Base-by-base conservation (phyloP, 2,329 filamentous ascomycete genomes). In the Beauveria rudraprayagi region DNA sequence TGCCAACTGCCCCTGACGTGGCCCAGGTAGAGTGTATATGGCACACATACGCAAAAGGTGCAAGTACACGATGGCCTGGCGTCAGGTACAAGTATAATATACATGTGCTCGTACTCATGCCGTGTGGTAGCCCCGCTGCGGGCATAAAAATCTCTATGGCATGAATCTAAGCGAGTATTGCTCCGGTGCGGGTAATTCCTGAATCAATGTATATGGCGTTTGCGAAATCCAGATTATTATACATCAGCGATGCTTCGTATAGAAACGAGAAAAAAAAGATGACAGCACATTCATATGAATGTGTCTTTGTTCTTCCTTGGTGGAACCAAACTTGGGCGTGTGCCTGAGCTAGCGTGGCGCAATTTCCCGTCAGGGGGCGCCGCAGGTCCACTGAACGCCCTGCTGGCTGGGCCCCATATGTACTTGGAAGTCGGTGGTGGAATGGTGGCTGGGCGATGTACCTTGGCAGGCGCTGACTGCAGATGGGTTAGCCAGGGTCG, bases 311-410 rank as follows among this genome's bases (percentile, higher is more conserved):
- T 56, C 47, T 46, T 40, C n/a, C 22, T n/a, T 6, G 22, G 37
- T 54, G 52, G 53, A 24, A 17, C 53, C 26, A 40, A n/a, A 3
- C 9, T 11, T 46, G 24, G n/a, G 10, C 19, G 19, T 48, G 54
- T 56, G 43, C 54, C 54, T 56, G 54, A 56, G 54, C 43, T 56
- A 56, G 54, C 43, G 43, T 56, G 54, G 43, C 28, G 54, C 19
- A 56, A 56, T 56, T 56, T 56, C 54, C 54, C 54, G 47, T 22
- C 54, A 48, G 26, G 54, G 40, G 54, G 16, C 28, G 28, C 54
- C n/a, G 54, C 43, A 24, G 54, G 43, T 26, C 54, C 54, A 56
- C 54, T 14, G 30, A 24, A 34, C 34, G 43, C 28, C 37, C 24
- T 26, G 43, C 30, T 46, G 7, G 53, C 26, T 16, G 8, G 50